Base-by-base conservation (phyloP, 2,329 filamentous ascomycete genomes). In the Alternaria sp. region DNA sequence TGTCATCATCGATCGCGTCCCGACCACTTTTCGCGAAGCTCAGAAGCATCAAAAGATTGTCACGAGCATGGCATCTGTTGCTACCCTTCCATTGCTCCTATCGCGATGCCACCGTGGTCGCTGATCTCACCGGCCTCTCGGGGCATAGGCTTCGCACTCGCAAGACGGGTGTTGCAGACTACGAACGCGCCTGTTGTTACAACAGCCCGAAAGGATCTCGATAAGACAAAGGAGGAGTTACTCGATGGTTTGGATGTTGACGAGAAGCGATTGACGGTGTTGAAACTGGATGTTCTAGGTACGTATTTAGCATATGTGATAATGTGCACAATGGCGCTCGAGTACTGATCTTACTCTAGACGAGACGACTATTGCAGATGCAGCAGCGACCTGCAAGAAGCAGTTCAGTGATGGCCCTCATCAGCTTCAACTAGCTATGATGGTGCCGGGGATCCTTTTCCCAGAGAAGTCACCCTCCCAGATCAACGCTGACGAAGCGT, bases 391-490 rank as follows among this genome's bases (percentile, higher is more conserved):
- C 48, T 88, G 88, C 28, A 80, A 80, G 22, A 72, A 79, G 7
- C 79, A 86, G 9, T 90, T 90, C 75, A 85, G 86, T 0, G 51
- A 60, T 2, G 43, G 53, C 1, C 66, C 72, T 11, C 73, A 74
- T 12, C 87, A 91, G 67, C 84, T 95, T 12, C 90, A 89, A 61
- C 85, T 94, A 44, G 87, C 87, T 3, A 86, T 93, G 69, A 86
- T 86, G 30, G 80, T 93, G 3, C 90, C 92, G 0, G 92, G 92
- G 0, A 82, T 94, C 38, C 84, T 95, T 11, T 85, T 86, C 67
- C 87, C 92, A 0, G 92, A 96, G 74, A 93, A 90, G 76, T 87
- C 87, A 1, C 90, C 89, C 0, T 68, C 79, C 0, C 89, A 92
- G 69, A 85, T 95, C 58, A 81, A 90, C 60, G 85, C 86, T 59